These are phyloP conservation scores for Ceratocystiopsis sp. DNA, from an alignment of 2,329 filamentous ascomycete species.

Conservation along the genomic window DNA sequence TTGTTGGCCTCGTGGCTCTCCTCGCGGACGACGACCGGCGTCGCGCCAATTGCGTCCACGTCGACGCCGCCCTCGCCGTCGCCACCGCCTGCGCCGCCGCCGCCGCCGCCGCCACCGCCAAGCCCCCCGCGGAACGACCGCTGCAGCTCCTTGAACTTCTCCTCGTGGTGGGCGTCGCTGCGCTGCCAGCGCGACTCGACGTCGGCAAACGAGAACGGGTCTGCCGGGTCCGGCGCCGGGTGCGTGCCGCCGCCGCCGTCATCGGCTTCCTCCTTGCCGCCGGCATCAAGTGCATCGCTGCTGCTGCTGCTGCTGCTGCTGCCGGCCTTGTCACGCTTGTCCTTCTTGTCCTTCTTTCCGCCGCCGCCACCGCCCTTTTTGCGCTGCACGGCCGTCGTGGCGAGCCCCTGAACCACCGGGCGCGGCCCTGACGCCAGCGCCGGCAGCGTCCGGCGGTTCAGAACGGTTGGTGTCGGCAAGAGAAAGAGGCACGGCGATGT, in stretches of 20 bases:
- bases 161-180: slow-evolving; percentile 7
- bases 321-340: not conserved
- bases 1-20: not conserved
- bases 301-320: slow-evolving; percentile 1
- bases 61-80: slow-evolving; percentile 6
- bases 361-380: slow-evolving; percentile 4
- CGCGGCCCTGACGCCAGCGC: too few relatives aligned
- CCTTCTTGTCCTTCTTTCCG: slow-evolving; percentile 9
- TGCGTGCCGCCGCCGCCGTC: slow-evolving; percentile 3
- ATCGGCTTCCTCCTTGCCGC: not conserved
- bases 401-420: slow-evolving; percentile 2
- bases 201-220: slow-evolving; percentile 9
- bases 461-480: too few relatives aligned
- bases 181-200: slow-evolving; percentile 10
- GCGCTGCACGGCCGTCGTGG: slow-evolving; percentile 2
- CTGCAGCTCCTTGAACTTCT: slow-evolving; percentile 10
- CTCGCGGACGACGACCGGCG: slow-evolving; percentile 4
- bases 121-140: slow-evolving; percentile 3
- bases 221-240: slow-evolving; percentile 4
- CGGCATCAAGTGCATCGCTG: not conserved
- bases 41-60: slow-evolving; percentile 9
- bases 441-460: too few relatives aligned
- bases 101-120: slow-evolving; percentile 2
- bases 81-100: slow-evolving; percentile 7
- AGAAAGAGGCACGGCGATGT: not conserved